Base-by-base conservation (phyloP, 2,329 filamentous ascomycete species). In the Teratosphaeria viscida region DNA sequence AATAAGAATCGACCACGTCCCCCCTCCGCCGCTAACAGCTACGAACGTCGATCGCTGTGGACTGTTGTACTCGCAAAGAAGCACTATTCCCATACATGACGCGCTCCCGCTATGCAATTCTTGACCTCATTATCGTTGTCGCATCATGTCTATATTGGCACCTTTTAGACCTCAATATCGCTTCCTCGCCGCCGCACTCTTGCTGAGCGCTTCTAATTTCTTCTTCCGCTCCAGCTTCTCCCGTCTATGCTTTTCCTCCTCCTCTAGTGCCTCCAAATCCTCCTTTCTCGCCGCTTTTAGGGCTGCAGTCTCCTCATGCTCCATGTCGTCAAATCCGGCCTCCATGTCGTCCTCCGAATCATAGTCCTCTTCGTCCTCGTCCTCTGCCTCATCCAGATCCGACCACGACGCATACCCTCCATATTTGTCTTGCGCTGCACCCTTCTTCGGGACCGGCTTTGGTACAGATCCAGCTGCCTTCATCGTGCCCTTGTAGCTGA, bases 321-420 rank as follows among this genome's bases (percentile, higher is more conserved):
- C 86, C 52, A 92, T 82, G 65, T 92, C 88, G 61, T 85, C 86
- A 52, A 88, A 72, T 27, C 87, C 88, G 3, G 86, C 76, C 62
- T 90, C 87, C 57, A 92, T 83, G 64, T 91, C 88, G 43, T 87
- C 71, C 37, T 87, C 87, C 2, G 87, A 89, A 66, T 90, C 88
- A 5, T 86, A 88, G 5, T 71, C 87, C 0, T 84, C 85, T 35
- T 87, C 84, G 52, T 87, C 84, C 8, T 88, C 84, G 19, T 84
- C 79, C 23, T 77, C 78, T 29, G 78, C 77, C 32, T 73, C 64
- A 61, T 70, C 66, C 63, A 72, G 63, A 67, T 69, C 72, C 55
- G 67, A 74, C 72, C 67, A 76, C 61, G 63, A 69, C 37, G 65
- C 76, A 64, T 76, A 78, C 47, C 74, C 64, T 49, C 73, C 72